Conservation (phyloP, 495 filamentous ascomycete species). For the Podospora conica region DNA sequence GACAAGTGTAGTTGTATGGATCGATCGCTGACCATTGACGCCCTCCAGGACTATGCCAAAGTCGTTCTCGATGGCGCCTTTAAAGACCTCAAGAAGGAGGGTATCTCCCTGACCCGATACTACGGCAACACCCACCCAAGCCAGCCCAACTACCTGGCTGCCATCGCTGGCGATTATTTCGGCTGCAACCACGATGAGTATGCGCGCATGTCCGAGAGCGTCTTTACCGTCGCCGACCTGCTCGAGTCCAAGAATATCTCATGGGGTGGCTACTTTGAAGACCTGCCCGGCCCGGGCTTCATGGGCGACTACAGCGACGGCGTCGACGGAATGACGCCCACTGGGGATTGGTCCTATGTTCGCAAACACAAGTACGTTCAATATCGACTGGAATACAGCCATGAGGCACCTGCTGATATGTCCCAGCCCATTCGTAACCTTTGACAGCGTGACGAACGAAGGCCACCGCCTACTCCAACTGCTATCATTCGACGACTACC, state of each 20-base stretch:
- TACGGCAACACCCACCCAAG: constrained; percentile 53
- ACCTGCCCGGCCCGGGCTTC: constrained; percentile 59
- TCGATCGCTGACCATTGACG: background rate
- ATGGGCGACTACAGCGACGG: constrained; percentile 51
- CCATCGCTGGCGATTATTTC: constrained; percentile 60
- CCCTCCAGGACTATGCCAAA: constrained; percentile 48
- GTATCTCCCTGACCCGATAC: constrained; percentile 58
- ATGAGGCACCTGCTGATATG: constrained; percentile 7
- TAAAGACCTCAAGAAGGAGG: constrained; percentile 50
- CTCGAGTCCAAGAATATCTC: constrained; percentile 55
- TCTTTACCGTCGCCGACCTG: constrained; percentile 62
- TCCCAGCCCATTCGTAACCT: constrained; percentile 44
- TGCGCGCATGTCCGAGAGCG: constrained; percentile 53
- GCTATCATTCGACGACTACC: constrained; percentile 55
- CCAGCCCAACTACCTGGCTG: constrained; percentile 45
- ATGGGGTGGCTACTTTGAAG: constrained; percentile 65
- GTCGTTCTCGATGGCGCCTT: constrained; percentile 46
- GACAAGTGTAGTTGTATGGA: no score
- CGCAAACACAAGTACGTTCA: constrained; percentile 58
- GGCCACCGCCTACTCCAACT: constrained; percentile 52
- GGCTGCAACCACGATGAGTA: constrained; percentile 61
- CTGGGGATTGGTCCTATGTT: constrained; percentile 56
- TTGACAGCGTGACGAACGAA: constrained; percentile 44
- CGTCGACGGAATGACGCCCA: constrained; percentile 28
- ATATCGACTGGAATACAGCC: background rate